Evolutionary conservation across 2,329 filamentous ascomycete species (phyloP).

Genomic region (Alternaria sp.): DNA sequence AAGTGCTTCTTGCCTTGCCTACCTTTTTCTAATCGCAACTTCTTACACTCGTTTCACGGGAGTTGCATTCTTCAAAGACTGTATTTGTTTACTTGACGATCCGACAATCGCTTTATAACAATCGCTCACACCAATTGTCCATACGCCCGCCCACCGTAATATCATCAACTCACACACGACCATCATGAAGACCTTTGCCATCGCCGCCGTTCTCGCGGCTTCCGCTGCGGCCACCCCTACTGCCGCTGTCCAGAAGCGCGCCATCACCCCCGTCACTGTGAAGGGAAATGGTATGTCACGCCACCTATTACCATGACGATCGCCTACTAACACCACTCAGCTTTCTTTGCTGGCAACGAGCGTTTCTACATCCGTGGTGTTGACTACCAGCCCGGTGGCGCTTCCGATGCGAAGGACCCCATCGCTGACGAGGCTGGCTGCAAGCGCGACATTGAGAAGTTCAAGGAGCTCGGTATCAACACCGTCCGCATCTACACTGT

Average conservation of each 20-base stretch:
- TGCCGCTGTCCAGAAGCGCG: constrained; percentile 48
- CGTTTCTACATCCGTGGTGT: constrained; percentile 70
- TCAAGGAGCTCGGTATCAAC: constrained; percentile 88
- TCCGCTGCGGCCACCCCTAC: constrained; percentile 57
- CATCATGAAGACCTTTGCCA: constrained; percentile 63
- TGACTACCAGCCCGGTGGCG: constrained; percentile 73
- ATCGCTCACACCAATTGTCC: constrained; percentile 6
- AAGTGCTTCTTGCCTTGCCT: constrained; percentile 7
- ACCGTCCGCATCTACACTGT: constrained; percentile 92
- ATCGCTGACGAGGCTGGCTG: constrained; percentile 76
- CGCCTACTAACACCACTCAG: constrained; percentile 38
- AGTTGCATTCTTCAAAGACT: constrained; percentile 10
- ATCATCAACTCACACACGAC: constrained; percentile 16
- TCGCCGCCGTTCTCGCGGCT: constrained; percentile 58
- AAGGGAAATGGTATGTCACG: constrained; percentile 66
- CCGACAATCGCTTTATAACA: neutral
- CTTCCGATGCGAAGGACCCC: constrained; percentile 73
- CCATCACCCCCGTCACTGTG: constrained; percentile 65
- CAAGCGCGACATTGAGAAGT: constrained; percentile 80
- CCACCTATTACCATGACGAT: too few relatives aligned
- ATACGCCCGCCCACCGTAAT: constrained; percentile 10
- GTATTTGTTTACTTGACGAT: constrained; percentile 11
- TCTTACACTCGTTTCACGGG: constrained; percentile 24
- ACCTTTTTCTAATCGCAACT: constrained; percentile 16
- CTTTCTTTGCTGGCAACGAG: constrained; percentile 70